Evolutionary conservation across 305 asterid species (phyloP).

Genomic region (Ajuga reptans): DNA sequence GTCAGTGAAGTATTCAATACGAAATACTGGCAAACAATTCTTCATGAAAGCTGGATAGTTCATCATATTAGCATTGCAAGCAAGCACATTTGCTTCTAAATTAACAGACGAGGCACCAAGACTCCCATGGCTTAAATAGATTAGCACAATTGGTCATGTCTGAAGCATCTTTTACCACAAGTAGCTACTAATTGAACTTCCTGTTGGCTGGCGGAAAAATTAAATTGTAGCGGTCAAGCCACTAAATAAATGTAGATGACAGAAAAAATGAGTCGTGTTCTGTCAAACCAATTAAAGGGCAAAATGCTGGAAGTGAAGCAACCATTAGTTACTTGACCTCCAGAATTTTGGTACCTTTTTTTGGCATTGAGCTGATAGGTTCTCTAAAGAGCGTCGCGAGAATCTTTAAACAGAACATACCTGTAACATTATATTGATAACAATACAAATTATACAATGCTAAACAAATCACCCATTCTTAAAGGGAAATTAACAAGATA

Average conservation of each 20-base stretch:
- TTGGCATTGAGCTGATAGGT: neutral
- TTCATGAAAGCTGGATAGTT: neutral
- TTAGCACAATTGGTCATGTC: neutral
- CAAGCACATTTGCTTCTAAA: constrained; percentile 12
- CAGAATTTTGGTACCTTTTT: neutral
- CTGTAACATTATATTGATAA: neutral
- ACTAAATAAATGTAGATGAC: neutral
- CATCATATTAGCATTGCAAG: neutral
- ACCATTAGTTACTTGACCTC: neutral
- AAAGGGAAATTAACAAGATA: neutral
- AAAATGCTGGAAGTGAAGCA: neutral
- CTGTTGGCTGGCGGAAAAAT: neutral
- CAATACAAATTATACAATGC: neutral
- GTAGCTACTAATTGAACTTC: neutral
- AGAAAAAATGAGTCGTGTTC: neutral
- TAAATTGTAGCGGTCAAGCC: neutral
- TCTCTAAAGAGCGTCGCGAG: too few relatives aligned
- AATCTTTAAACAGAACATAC: neutral
- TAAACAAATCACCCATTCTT: neutral
- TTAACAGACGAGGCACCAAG: neutral
- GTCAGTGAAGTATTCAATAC: constrained; percentile 19
- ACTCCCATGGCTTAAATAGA: neutral
- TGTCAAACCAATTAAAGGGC: neutral
- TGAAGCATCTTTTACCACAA: neutral
- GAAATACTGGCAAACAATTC: constrained; percentile 17